Evolutionary conservation across 1,284 basidiomycete species (phyloP).

Genomic region (Serendipita sp.): DNA sequence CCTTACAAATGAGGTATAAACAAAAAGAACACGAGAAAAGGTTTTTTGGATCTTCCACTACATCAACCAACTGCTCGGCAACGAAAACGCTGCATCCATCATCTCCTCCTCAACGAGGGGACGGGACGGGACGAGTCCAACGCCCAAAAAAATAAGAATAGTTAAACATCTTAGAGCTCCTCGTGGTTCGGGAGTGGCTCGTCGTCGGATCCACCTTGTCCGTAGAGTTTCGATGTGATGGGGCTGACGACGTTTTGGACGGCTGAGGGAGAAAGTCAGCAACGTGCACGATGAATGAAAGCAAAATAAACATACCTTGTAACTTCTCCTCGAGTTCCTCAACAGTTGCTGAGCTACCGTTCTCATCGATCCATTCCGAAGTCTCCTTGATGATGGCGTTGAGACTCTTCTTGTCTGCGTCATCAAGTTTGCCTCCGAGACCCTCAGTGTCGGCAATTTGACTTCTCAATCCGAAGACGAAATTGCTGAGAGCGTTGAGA

Average conservation of each 20-base stretch:
- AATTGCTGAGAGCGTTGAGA: slow-evolving; percentile 62
- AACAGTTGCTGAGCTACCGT: slow-evolving; percentile 59
- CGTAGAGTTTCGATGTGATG: slow-evolving; percentile 72
- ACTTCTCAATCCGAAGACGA: slow-evolving; percentile 72
- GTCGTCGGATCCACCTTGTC: slow-evolving; percentile 26
- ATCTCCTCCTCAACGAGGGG: neutral
- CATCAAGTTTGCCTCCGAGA: slow-evolving; percentile 75
- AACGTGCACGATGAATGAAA: slow-evolving; percentile 2
- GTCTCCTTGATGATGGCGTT: slow-evolving; percentile 75
- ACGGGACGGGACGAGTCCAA: neutral
- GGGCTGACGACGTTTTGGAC: slow-evolving; percentile 59
- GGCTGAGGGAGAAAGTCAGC: slow-evolving; percentile 27
- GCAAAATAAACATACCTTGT: slow-evolving; percentile 24
- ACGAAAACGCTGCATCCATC: neutral
- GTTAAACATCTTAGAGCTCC: slow-evolving; percentile 14
- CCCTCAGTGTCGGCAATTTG: slow-evolving; percentile 80
- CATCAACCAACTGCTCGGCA: neutral
- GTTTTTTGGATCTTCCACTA: neutral
- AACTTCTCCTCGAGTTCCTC: slow-evolving; percentile 91
- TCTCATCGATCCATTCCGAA: slow-evolving; percentile 80
- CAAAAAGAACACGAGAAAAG: neutral
- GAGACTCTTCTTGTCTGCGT: slow-evolving; percentile 82
- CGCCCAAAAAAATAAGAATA: neutral
- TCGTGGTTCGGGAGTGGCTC: slow-evolving; percentile 15
- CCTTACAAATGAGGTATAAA: slow-evolving; percentile 7